These are phyloP conservation scores for Sphagnum magellanicum DNA, from an alignment of 228 moss, liverwort and hornwort species.

Conservation along the genomic window DNA sequence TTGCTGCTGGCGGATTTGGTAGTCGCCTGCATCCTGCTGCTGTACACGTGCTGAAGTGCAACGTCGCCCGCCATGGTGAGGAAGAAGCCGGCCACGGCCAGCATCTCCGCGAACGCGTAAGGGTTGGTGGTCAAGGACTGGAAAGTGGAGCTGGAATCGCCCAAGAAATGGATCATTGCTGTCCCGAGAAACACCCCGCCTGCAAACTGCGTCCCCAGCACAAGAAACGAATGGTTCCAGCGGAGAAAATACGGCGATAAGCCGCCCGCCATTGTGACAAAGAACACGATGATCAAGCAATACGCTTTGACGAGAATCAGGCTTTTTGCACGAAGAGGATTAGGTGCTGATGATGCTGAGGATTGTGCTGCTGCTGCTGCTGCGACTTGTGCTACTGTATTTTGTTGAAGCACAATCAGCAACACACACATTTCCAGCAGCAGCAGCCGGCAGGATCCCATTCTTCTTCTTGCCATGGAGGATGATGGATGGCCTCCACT, in stretches of 20 bases:
- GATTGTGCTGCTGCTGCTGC: too few species aligned
- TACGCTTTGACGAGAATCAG: constrained; percentile 47
- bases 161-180: constrained; percentile 71
- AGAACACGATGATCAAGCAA: constrained; percentile 58
- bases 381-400: too few species aligned
- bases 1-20: too few species aligned
- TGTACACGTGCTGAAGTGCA: constrained; percentile 39
- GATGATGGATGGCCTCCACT: too few species aligned
- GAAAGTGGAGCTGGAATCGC: constrained; percentile 50
- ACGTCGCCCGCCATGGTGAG: constrained; percentile 66
- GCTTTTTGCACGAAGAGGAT: constrained; percentile 13
- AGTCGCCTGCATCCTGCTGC: too few species aligned
- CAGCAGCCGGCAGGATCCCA: too few species aligned
- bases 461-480: too few species aligned
- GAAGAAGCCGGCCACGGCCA: constrained; percentile 52
- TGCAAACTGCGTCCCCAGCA: constrained; percentile 78
- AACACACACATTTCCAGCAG: too few species aligned
- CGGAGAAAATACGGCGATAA: constrained; percentile 59
- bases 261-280: constrained; percentile 58
- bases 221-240: constrained; percentile 48
- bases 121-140: constrained; percentile 22
- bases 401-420: too few species aligned
- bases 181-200: constrained; percentile 81
- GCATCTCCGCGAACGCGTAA: constrained; percentile 62
- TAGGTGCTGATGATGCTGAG: too few species aligned